Percentiles rank a stretch among this genome's conserved stretches.
phyloP scores from a whole-genome alignment of 768 basidiomycete genomes.

The Leccinum barrowsii region DNA sequence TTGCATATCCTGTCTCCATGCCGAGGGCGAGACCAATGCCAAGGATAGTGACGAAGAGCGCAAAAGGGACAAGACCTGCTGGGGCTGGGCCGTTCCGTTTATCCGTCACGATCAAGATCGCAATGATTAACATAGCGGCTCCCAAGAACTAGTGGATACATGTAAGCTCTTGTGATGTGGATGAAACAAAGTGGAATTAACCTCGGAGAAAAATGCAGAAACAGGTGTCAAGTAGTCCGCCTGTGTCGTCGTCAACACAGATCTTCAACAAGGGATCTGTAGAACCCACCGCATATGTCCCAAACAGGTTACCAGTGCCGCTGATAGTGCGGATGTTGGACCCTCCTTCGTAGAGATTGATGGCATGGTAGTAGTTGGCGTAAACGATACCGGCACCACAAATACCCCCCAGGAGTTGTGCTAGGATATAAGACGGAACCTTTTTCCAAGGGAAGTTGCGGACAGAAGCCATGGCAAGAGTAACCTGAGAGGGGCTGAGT shows the following conservation, averaged over 20 bases:
- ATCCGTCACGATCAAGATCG: slow-evolving; percentile 52
- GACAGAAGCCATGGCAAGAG: slow-evolving; percentile 63
- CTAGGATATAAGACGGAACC: slow-evolving; percentile 65
- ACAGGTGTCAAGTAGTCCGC: slow-evolving; percentile 41
- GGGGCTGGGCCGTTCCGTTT: slow-evolving; percentile 47
- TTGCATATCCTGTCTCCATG: slow-evolving; percentile 61
- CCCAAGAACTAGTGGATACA: slow-evolving; percentile 44
- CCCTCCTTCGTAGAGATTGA: slow-evolving; percentile 61
- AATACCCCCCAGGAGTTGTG: slow-evolving; percentile 60
- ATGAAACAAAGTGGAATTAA: slow-evolving; percentile 6
- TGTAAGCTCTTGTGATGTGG: neutral
- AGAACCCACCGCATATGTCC: slow-evolving; percentile 53
- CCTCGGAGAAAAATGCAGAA: slow-evolving; percentile 46
- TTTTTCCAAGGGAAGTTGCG: slow-evolving; percentile 79
- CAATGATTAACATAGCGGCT: slow-evolving; percentile 51
- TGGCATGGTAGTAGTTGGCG: slow-evolving; percentile 64
- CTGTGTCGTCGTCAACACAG: slow-evolving; percentile 22
- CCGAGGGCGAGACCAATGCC: slow-evolving; percentile 60
- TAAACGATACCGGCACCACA: slow-evolving; percentile 57
- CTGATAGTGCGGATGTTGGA: slow-evolving; percentile 49
- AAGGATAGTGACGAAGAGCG: slow-evolving; percentile 52
- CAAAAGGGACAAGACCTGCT: slow-evolving; percentile 50
- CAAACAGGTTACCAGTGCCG: slow-evolving; percentile 56
- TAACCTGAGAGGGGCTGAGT: slow-evolving; percentile 47
- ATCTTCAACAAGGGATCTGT: neutral